Evolutionary conservation across 164 flowering plant genomes (phyloP).

Genomic region (Cinnamomum chago): DNA sequence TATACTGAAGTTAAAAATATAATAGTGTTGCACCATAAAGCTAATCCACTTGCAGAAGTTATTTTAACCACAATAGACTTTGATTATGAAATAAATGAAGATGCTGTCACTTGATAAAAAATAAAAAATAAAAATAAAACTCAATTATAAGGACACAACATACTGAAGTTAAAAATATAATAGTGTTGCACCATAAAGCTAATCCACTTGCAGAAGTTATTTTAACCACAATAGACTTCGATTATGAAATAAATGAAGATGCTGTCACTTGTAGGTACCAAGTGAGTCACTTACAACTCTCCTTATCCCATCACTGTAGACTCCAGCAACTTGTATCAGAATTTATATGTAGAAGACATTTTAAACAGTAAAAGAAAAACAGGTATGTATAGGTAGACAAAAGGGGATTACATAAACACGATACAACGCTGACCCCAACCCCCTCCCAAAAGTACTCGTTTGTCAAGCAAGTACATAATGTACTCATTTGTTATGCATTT

Average conservation of each 20-base stretch:
- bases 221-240: not conserved
- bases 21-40: not conserved
- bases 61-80: not conserved
- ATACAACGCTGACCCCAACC: too few species aligned
- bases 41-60: conserved; percentile 1
- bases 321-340: too few species aligned
- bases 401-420: too few species aligned
- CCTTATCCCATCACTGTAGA: too few species aligned
- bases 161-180: not conserved
- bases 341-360: too few species aligned
- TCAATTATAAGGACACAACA: not conserved
- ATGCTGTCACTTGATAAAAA: not conserved
- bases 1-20: not conserved
- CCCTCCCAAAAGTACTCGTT: too few species aligned
- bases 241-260: not conserved
- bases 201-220: conserved; percentile 1
- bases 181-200: not conserved
- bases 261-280: not conserved
- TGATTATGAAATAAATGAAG: not conserved
- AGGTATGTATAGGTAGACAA: too few species aligned
- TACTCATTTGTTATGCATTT: too few species aligned
- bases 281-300: not conserved
- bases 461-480: too few species aligned
- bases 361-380: too few species aligned
- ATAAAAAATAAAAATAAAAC: not conserved